phyloP scores from a whole-genome alignment of 176 grass and related monocot species.

The Olyra latifolia region DNA sequence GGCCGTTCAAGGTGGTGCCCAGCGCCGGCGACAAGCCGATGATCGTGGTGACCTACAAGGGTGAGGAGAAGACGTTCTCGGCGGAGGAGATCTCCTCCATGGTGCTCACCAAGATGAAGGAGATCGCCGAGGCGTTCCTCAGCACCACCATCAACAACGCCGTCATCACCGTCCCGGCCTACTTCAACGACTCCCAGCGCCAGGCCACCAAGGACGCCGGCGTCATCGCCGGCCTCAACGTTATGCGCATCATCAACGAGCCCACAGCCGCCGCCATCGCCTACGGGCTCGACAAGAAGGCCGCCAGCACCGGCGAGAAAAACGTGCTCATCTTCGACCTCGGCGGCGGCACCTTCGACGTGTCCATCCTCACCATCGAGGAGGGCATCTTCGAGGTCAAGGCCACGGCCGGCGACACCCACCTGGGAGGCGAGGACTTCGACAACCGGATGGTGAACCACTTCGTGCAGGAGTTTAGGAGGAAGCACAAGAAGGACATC shows the following conservation, averaged over 20 bases:
- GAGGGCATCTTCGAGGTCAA: conserved; percentile 92
- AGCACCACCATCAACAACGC: conserved; percentile 62
- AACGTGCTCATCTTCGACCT: conserved; percentile 94
- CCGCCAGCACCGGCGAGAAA: conserved; percentile 52
- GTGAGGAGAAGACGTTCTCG: conserved; percentile 73
- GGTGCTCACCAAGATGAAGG: conserved; percentile 83
- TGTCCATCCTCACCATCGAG: conserved; percentile 87
- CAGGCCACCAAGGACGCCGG: conserved; percentile 94
- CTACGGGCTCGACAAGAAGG: conserved; percentile 83
- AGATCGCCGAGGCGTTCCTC: conserved; percentile 69
- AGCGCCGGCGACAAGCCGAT: conserved; percentile 73
- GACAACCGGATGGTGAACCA: conserved; percentile 83
- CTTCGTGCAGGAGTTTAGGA: conserved; percentile 71
- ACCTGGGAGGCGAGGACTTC: conserved; percentile 91
- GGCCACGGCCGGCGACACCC: conserved; percentile 58
- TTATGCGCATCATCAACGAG: conserved; percentile 90
- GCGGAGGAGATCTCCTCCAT: conserved; percentile 94
- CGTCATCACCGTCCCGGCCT: conserved; percentile 77
- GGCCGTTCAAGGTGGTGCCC: conserved; percentile 81
- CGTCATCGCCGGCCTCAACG: conserved; percentile 74
- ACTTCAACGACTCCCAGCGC: conserved; percentile 91
- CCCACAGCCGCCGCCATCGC: conserved; percentile 78
- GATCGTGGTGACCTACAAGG: conserved; percentile 74
- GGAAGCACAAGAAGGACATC: conserved; percentile 89
- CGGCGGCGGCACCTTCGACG: conserved; percentile 89